These are phyloP conservation scores for Globisporangium cylindrosporum DNA, from an alignment of 352 stramenopile genomes.

Conservation along the genomic window DNA sequence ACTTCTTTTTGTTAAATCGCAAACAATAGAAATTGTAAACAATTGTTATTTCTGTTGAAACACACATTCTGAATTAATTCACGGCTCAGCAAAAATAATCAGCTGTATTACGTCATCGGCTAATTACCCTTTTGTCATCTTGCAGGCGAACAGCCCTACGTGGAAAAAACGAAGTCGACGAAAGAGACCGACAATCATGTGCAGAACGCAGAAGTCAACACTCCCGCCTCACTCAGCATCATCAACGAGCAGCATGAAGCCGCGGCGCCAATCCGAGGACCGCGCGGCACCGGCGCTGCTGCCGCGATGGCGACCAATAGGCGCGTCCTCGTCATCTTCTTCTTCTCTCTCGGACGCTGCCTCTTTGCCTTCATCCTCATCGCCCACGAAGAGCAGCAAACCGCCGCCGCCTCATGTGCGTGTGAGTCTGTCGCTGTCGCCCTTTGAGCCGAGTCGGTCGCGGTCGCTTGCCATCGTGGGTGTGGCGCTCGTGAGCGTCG, in stretches of 20 bases:
- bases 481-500: constrained; percentile 15
- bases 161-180: neutral
- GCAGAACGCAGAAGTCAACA: no score
- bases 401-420: neutral
- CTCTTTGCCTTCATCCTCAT: neutral
- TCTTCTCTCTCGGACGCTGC: neutral
- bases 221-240: neutral
- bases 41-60: no score
- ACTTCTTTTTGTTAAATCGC: no score
- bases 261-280: constrained; percentile 3
- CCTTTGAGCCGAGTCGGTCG: constrained; percentile 1
- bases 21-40: no score
- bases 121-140: neutral
- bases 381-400: constrained; percentile 8
- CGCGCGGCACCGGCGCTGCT: constrained; percentile 2
- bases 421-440: constrained; percentile 1
- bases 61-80: no score
- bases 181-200: no score
- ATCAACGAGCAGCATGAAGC: neutral
- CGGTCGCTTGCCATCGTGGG: neutral
- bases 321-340: neutral
- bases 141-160: neutral
- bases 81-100: no score
- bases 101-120: no score
- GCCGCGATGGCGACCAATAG: constrained; percentile 9